phyloP scores from a whole-genome alignment of 1,284 basidiomycete species.

The Austropuccinia psidii region DNA sequence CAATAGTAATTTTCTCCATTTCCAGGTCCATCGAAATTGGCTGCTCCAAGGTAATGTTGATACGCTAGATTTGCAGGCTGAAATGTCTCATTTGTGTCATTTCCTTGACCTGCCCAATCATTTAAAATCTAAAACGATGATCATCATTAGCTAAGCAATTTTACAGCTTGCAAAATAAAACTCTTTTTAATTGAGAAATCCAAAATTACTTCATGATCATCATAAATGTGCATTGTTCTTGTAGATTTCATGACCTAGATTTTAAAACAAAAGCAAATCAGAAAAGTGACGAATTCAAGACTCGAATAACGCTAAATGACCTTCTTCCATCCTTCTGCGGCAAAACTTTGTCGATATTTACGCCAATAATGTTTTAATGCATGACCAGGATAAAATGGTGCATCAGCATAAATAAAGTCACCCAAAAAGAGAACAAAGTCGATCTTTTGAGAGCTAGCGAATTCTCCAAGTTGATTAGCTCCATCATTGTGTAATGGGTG shows the following conservation, averaged over 20 bases:
- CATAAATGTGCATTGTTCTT: conserved; percentile 59
- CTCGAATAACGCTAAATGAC: conserved; percentile 45
- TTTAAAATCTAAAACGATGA: conserved; percentile 53
- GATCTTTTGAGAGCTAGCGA: background rate
- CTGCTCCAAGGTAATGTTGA: conserved; percentile 13
- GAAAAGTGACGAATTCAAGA: conserved; percentile 50
- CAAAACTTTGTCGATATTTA: conserved; percentile 61
- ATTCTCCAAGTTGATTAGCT: conserved; percentile 20
- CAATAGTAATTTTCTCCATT: conserved; percentile 39
- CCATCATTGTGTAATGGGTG: conserved; percentile 28
- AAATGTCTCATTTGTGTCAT: conserved; percentile 54
- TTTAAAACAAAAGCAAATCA: background rate
- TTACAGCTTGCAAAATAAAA: conserved; percentile 10
- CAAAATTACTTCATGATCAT: conserved; percentile 59
- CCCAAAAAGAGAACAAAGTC: conserved; percentile 39
- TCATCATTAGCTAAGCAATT: background rate
- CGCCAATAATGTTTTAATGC: conserved; percentile 56
- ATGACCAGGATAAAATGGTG: conserved; percentile 54
- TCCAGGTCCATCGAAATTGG: conserved; percentile 34
- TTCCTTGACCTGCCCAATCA: conserved; percentile 58
- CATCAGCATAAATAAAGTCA: conserved; percentile 41
- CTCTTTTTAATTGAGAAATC: background rate
- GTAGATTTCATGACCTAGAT: conserved; percentile 1
- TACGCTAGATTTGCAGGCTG: conserved; percentile 29
- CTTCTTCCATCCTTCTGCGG: conserved; percentile 59